A percentile compares a stretch with the other conserved stretches of the same genome.
Conservation (phyloP, 2,329 filamentous ascomycete genomes). For the Xylaria arbuscula region DNA sequence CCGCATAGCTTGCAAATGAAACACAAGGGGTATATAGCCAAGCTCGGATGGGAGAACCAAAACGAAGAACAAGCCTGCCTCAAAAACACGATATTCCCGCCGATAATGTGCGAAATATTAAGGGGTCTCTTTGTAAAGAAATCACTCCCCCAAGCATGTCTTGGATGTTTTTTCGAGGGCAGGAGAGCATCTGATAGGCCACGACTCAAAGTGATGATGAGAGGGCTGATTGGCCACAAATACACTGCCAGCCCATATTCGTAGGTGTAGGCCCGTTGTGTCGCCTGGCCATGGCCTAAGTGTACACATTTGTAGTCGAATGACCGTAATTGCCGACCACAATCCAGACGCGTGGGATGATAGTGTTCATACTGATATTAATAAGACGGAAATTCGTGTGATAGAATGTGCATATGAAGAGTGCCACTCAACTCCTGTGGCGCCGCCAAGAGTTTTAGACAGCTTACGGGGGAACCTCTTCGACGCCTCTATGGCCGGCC, state of each 20-base stretch:
- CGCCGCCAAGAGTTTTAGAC: slow-evolving; percentile 24
- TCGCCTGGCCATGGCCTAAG: slow-evolving; percentile 3
- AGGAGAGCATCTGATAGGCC: slow-evolving; percentile 5
- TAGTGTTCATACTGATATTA: slow-evolving; percentile 15
- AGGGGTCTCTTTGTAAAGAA: slow-evolving; percentile 4
- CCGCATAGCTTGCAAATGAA: slow-evolving; percentile 28
- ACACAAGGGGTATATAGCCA: slow-evolving; percentile 36
- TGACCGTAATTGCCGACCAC: slow-evolving; percentile 10
- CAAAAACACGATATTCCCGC: slow-evolving; percentile 29
- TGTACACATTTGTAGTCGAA: slow-evolving; percentile 5
- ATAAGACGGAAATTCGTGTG: slow-evolving; percentile 25
- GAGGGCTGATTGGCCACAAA: slow-evolving; percentile 1
- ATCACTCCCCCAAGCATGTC: neutral
- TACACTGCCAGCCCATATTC: slow-evolving; percentile 24
- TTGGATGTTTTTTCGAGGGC: neutral
- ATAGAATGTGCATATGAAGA: slow-evolving; percentile 30
- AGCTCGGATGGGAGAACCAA: slow-evolving; percentile 31
- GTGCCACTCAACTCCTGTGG: slow-evolving; percentile 28
- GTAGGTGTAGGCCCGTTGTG: slow-evolving; percentile 14
- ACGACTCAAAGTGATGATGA: slow-evolving; percentile 7
- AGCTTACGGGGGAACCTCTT: slow-evolving; percentile 29
- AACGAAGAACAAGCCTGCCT: slow-evolving; percentile 36
- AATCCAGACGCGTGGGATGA: slow-evolving; percentile 9
- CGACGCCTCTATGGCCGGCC: slow-evolving; percentile 35
- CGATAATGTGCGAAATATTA: slow-evolving; percentile 23